Conservation (phyloP, 805 yeast species). For the Kurtzmaniella fragi region DNA sequence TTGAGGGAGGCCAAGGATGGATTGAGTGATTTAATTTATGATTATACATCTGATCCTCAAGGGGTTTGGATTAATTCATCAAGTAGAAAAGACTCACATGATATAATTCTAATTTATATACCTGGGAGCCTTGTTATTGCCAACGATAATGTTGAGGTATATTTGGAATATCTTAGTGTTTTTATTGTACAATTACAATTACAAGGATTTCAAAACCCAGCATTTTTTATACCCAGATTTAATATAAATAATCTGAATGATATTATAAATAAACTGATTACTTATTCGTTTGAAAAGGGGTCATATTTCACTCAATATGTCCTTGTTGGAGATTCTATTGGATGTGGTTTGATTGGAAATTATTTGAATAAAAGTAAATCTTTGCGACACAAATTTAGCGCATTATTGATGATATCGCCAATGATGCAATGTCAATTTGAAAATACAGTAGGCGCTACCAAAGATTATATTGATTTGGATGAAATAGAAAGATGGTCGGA, state of each 20-base stretch:
- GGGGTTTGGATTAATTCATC: slow-evolving; percentile 30
- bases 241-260: not conserved
- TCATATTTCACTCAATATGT: slow-evolving; percentile 13
- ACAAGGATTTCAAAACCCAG: slow-evolving; percentile 49
- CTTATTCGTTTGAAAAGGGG: slow-evolving; percentile 8
- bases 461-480: slow-evolving; percentile 1
- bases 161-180: slow-evolving; percentile 40
- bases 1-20: slow-evolving; percentile 28
- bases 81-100: slow-evolving; percentile 23
- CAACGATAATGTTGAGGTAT: slow-evolving; percentile 35
- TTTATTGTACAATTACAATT: slow-evolving; percentile 36
- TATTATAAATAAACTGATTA: not conserved
- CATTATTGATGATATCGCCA: slow-evolving; percentile 24
- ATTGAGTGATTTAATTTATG: slow-evolving; percentile 21
- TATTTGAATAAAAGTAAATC: not conserved
- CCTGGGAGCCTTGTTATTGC: slow-evolving; percentile 33
- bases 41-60: slow-evolving; percentile 10
- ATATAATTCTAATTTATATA: slow-evolving; percentile 38
- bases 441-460: not conserved
- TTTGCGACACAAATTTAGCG: slow-evolving; percentile 21
- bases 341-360: slow-evolving; percentile 33
- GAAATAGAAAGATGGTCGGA: slow-evolving; percentile 1
- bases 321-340: slow-evolving; percentile 44
- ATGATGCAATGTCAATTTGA: slow-evolving; percentile 2
- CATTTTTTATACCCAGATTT: slow-evolving; percentile 25